Evolutionary conservation across 768 basidiomycete genomes (phyloP), one percentile per base, ranked within the genome.

Genomic region (Ephemerocybe angulata): DNA sequence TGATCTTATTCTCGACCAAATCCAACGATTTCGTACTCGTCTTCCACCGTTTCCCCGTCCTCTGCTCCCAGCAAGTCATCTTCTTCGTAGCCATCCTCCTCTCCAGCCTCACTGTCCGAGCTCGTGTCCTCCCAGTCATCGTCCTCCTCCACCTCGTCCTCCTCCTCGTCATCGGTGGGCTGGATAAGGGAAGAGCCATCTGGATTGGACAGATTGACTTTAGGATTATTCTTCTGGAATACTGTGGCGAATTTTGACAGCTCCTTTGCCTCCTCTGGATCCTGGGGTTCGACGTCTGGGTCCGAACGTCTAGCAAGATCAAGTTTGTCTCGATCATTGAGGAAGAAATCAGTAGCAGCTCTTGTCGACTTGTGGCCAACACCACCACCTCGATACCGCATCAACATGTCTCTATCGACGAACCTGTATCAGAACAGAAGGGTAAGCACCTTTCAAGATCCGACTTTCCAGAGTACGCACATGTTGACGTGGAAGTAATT

Each of bases 401-500:
- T 72, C 27, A 64, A 57, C 59, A 69, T 70, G 51, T 72, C 68
- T 4, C 68, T 55, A 46, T 71, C 67, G 17, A 60, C 63, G 57
- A 69, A 66, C n/a, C 70, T 71, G 25, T 8, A 35, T 35, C 10
- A 42, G 41, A 7, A 12, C 7, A 42, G 10, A 12, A 8, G 21
- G 15, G 19, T 22, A 50, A 50, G 25, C 54, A 37, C n/a, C n/a
- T 40, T 35, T n/a, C 30, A 13, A 49, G 24, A 42, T 50, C 28
- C 24, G 33, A 46, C 49, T 35, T 40, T 30, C 21, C 5, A 63
- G 30, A 50, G 22, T 10, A 54, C 69, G 31, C 54, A 76, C 75
- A 69, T 63, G 38, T 67, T 67, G 3, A 76, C 70, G 63, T 68
- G 72, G 52, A 65, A 71, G 48, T 61, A 65, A 4, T 53, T 47